Evolutionary conservation across 78 protist species (phyloP).

Genomic region (Creolimax fragrantissima): DNA sequence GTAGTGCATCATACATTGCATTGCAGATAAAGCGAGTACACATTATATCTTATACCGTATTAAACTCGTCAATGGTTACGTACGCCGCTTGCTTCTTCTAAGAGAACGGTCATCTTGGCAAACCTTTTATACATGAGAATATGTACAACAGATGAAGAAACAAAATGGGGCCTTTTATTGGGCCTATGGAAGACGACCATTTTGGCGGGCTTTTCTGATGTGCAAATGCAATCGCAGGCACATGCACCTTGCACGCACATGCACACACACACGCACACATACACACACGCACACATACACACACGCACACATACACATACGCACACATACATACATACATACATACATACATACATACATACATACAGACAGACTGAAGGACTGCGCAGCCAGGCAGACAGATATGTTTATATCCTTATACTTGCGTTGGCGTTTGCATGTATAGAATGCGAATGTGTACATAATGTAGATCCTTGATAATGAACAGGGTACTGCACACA

Average conservation of each 20-base stretch:
- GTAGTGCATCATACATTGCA: no score
- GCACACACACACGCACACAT: neutral
- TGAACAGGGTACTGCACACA: no score
- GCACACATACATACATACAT: no score
- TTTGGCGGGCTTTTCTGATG: neutral
- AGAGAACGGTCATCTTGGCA: neutral
- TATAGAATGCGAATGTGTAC: no score
- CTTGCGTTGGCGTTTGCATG: no score
- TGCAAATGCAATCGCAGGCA: neutral
- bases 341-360: no score
- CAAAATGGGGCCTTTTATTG: neutral
- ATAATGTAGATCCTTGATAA: no score
- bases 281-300: neutral
- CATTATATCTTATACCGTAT: slow-evolving; percentile 20
- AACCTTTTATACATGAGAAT: neutral
- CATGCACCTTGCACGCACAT: no score
- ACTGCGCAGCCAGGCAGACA: no score
- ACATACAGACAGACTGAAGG: no score
- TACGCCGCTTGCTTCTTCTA: slow-evolving; percentile 18
- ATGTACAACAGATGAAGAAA: neutral
- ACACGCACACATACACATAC: neutral
- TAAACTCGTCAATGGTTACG: slow-evolving; percentile 27
- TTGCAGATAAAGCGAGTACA: no score
- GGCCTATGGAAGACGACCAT: neutral
- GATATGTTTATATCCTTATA: no score